Conservation (phyloP, 805 yeast species). For the Kazachstania viticola region DNA sequence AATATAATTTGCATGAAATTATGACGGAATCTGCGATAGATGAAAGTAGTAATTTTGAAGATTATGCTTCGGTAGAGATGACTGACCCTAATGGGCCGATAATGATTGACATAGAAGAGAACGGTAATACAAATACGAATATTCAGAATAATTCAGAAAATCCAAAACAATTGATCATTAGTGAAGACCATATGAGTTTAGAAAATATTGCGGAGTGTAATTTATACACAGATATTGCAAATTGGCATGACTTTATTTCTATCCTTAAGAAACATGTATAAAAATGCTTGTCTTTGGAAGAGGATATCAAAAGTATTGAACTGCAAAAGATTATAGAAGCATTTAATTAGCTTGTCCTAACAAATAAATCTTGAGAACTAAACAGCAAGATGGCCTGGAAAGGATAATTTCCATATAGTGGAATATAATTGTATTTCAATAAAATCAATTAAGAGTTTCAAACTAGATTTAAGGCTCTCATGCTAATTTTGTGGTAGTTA, state of each 20-base stretch:
- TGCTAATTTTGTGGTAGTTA: too few species aligned
- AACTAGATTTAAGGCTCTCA: too few species aligned
- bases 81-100: slow-evolving; percentile 1
- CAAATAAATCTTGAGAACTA: too few species aligned
- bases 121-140: slow-evolving; percentile 1
- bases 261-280: not conserved
- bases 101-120: slow-evolving; percentile 2
- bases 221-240: slow-evolving; percentile 12
- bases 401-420: too few species aligned
- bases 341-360: too few species aligned
- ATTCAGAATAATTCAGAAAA: not conserved
- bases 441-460: too few species aligned
- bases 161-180: slow-evolving; percentile 11
- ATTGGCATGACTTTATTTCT: slow-evolving; percentile 16
- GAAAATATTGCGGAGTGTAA: slow-evolving; percentile 13
- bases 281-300: too few species aligned
- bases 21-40: slow-evolving; percentile 17
- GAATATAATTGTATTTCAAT: too few species aligned
- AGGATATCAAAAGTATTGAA: too few species aligned
- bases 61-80: too few species aligned
- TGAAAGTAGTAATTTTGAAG: slow-evolving; percentile 2
- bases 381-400: too few species aligned
- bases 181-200: slow-evolving; percentile 22
- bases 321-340: too few species aligned
- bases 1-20: slow-evolving; percentile 24